A percentile compares a stretch with the other conserved stretches of the same genome.
phyloP scores from a whole-genome alignment of 2,329 filamentous ascomycete genomes.

The Pyricularia grisea region DNA sequence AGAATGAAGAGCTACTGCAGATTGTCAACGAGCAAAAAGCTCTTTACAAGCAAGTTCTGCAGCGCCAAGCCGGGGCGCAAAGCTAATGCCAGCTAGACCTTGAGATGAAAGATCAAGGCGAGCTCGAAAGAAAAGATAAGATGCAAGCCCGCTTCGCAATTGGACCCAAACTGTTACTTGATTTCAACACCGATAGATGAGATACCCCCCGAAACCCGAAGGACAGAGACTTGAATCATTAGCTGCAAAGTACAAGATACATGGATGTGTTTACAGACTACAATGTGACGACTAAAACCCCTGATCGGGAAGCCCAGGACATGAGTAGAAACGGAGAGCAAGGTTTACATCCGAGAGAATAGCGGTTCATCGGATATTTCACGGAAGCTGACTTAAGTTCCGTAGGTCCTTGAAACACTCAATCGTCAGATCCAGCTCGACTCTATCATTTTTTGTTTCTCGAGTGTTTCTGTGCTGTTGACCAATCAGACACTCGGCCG shows the following conservation, averaged over 20 bases:
- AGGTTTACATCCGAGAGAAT: background rate
- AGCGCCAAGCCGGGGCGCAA: slow-evolving; percentile 18
- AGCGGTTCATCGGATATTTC: background rate
- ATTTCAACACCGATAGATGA: background rate
- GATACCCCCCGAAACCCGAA: background rate
- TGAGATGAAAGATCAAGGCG: background rate
- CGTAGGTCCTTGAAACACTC: background rate
- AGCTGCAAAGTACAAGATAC: background rate
- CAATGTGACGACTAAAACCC: background rate
- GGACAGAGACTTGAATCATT: background rate
- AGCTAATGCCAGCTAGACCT: background rate
- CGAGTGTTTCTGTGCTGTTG: background rate
- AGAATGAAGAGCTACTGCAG: slow-evolving; percentile 28
- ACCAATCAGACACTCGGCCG: background rate
- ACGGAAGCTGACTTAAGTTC: background rate
- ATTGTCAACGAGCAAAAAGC: slow-evolving; percentile 27
- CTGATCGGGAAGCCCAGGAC: background rate
- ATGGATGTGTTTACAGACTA: background rate
- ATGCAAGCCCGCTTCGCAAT: background rate
- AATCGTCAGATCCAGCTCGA: background rate
- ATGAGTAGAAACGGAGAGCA: background rate
- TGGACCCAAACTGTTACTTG: background rate
- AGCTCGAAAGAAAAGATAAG: background rate
- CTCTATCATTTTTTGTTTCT: background rate
- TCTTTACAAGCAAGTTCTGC: slow-evolving; percentile 22